Evolutionary conservation across 169 alveolate genomes (phyloP), one percentile per base, ranked within the genome.

Genomic region (Plasmodium malariae): DNA sequence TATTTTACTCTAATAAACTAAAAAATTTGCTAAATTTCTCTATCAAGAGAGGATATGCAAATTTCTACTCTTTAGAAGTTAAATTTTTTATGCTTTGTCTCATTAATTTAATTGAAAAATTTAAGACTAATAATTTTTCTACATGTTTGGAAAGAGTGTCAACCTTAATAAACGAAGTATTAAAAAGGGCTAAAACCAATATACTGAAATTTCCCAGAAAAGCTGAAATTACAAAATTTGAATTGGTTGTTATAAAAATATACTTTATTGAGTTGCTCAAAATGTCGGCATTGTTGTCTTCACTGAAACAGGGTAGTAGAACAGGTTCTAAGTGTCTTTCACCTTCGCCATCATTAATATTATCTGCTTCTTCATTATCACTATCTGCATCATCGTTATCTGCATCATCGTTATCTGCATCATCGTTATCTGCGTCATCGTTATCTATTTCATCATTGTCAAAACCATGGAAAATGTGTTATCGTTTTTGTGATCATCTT

Each of bases 21-120:
- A 76, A 76, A 54, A 76, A 76, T 76, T 14, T 60, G 60, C 28
- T 76, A 17, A 76, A 76, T 54, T n/a, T 40, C 43, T 63, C 76
- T 34, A 76, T 76, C 9, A 67, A 67, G 63, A 76, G 49, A 32
- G 14, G 54, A 45, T 5, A 17, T 3, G 59, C n/a, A n/a, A 76
- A 76, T 76, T 45, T 24, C 9, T 40, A 62, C 5, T 30, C 34
- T 6, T n/a, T 76, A 36, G 40, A 76, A 26, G 54, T 62, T 45
- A 76, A 76, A 51, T 12, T 76, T 28, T 51, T 62, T 57, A 62
- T 55, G 11, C 89, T 76, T 54, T 62, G 89, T 30, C 40, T 76
- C 3, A 76, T 76, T 32, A 17, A 62, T 60, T 43, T 76, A 48
- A 32, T 51, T 54, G 76, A 76, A 62, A 76, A 76, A 54, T 40